Evolutionary conservation across 352 stramenopile species (phyloP).

Genomic region (Phytophthora rubi): DNA sequence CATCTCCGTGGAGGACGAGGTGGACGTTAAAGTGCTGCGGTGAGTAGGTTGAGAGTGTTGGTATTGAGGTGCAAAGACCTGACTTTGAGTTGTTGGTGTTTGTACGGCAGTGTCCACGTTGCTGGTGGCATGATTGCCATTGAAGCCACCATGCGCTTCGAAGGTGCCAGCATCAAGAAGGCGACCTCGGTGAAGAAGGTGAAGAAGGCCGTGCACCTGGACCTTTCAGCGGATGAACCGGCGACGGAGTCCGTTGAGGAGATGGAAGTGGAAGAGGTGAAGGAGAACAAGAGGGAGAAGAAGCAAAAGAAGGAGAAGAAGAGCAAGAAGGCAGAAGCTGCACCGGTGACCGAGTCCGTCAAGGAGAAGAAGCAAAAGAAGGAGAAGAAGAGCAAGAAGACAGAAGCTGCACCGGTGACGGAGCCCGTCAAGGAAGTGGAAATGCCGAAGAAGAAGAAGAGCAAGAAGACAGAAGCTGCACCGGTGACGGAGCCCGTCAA

Average conservation of each 20-base stretch:
- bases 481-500: not conserved
- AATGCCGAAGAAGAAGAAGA: too few relatives aligned
- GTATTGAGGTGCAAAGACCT: conserved; percentile 8
- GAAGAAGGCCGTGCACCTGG: conserved; percentile 24
- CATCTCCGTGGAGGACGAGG: conserved; percentile 68
- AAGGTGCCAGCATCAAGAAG: conserved; percentile 17
- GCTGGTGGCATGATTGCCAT: conserved; percentile 84
- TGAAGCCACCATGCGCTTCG: conserved; percentile 72
- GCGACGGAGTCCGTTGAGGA: conserved; percentile 15
- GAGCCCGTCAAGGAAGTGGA: too few relatives aligned
- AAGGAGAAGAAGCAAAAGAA: too few relatives aligned
- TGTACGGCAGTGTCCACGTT: conserved; percentile 55
- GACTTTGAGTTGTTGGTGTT: conserved; percentile 14
- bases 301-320: too few relatives aligned
- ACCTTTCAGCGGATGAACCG: conserved; percentile 20
- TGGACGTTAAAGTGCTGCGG: conserved; percentile 71
- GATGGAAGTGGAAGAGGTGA: not conserved
- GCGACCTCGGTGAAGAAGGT: conserved; percentile 10
- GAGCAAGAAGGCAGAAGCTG: too few relatives aligned
- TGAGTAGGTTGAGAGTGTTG: conserved; percentile 23
- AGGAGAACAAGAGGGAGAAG: conserved; percentile 33
- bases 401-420: not conserved
- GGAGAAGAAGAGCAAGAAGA: too few relatives aligned
- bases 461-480: too few relatives aligned
- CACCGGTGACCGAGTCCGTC: not conserved